Percentiles rank a stretch among this genome's conserved stretches.
Evolutionary conservation across 306 rosid genomes (phyloP).

Genomic region (Oemleria cerasiformis): DNA sequence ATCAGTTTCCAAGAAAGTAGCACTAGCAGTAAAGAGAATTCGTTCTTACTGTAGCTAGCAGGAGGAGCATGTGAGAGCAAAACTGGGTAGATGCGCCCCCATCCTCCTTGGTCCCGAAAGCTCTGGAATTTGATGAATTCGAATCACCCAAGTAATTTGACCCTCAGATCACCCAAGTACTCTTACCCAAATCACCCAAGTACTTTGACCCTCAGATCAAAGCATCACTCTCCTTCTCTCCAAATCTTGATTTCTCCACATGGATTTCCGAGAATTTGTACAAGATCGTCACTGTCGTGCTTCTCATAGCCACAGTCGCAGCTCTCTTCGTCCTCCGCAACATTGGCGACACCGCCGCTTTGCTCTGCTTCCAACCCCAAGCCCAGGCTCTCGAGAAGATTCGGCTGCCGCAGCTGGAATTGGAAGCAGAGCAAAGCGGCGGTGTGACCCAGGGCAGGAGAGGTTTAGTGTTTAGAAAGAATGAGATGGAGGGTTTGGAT

Average conservation of each 20-base stretch:
- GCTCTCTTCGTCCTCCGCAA: slow-evolving; percentile 79
- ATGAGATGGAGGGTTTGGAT: too few species aligned
- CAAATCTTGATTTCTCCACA: slow-evolving; percentile 68
- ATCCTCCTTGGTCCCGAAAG: background rate
- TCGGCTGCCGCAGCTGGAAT: slow-evolving; percentile 53
- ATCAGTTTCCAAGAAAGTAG: too few species aligned
- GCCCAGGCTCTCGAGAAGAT: slow-evolving; percentile 67
- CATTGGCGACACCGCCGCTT: slow-evolving; percentile 80
- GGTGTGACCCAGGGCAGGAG: too few species aligned
- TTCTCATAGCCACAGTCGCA: slow-evolving; percentile 59
- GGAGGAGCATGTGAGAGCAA: background rate
- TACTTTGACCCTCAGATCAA: slow-evolving; percentile 33
- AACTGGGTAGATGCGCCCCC: background rate
- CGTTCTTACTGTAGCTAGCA: too few species aligned
- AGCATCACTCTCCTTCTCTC: slow-evolving; percentile 32
- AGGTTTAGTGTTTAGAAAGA: too few species aligned
- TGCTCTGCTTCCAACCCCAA: slow-evolving; percentile 73
- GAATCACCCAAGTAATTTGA: too few species aligned
- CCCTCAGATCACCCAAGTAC: too few species aligned
- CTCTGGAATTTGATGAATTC: background rate
- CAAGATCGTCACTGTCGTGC: slow-evolving; percentile 48
- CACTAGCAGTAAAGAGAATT: too few species aligned
- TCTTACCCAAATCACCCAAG: slow-evolving; percentile 62
- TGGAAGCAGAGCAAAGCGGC: too few species aligned
- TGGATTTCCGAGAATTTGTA: slow-evolving; percentile 73